Base-by-base conservation (phyloP, 2,329 filamentous ascomycete genomes). In the Acarospora socialis region DNA sequence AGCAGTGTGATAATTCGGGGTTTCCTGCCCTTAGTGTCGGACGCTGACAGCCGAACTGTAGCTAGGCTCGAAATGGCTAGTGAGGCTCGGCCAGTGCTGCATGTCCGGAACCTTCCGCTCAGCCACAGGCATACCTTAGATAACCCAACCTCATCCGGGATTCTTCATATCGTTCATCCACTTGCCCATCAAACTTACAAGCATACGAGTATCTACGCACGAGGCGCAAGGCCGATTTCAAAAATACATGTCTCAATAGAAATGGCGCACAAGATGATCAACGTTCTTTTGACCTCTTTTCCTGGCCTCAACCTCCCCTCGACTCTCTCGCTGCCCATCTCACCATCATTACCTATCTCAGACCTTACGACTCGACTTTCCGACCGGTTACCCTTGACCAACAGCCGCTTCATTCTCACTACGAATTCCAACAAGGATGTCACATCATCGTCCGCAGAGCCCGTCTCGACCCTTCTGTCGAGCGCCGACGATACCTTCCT, bases 241-340 rank as follows among this genome's bases (percentile, higher is more conserved):
- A n/a, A 9, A 13, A 32, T 35, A 13, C 28, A 13, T 10, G 16
- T 12, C 25, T 12, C 19, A 18, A 21, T 21, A 38, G 54, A 45
- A 9, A 81, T 81, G 74, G 59, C 63, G 22, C 47, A 64, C 2
- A 55, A 53, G 40, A 70, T 61, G 22, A 60, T 92, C 51, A 93
- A 92, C 57, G 66, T 95, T 41, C 71, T 95, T 37, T 64, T 98
- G 39, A 77, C 82, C 45, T 82, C 78, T 39, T 87, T 95, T 49
- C 68, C 77, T 5, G 87, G 87, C 41, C 68, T 92, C 12, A 76
- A 77, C 28, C 68, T 93, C 5, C 84, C 87, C 2, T 62, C 79
- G n/a, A 92, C 84, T 1, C 65, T 92, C 20, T 74, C 79, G 4
- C 65, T 94, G n/a, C 75, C 81, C 1, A 60, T 92, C 14, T 62